A percentile compares a stretch with the other conserved stretches of the same genome.
These are phyloP conservation scores for Ulota crispa DNA, from an alignment of 225 moss, liverwort and hornwort species.

Conservation along the genomic window DNA sequence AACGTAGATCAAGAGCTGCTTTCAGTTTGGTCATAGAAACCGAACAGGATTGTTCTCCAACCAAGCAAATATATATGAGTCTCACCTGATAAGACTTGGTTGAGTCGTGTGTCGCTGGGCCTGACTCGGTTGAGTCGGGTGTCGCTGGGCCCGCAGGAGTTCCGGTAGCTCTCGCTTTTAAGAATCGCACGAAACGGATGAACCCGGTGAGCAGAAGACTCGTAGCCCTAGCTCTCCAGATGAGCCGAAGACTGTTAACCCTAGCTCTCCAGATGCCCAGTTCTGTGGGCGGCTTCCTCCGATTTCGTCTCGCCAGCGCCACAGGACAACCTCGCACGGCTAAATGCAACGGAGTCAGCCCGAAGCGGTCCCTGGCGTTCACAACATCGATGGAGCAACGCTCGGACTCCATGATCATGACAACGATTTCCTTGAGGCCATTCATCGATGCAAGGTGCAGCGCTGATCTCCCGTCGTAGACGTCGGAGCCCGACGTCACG, in stretches of 20 bases:
- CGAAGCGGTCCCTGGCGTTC: not conserved
- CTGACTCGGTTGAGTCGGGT: no score
- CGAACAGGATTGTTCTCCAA: not conserved
- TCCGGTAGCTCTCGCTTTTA: no score
- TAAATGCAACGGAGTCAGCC: not conserved
- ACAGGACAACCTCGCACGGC: not conserved
- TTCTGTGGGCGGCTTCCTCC: no score
- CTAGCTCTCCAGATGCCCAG: no score
- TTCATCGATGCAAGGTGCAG: not conserved
- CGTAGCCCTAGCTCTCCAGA: no score
- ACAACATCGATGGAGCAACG: not conserved
- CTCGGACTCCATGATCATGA: not conserved
- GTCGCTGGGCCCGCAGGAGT: no score
- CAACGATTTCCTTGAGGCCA: not conserved
- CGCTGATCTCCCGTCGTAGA: not conserved
- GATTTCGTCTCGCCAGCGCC: no score
- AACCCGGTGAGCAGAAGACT: no score
- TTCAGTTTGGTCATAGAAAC: not conserved
- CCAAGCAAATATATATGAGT: not conserved
- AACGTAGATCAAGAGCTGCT: not conserved
- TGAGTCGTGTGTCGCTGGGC: no score
- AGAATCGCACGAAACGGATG: no score
- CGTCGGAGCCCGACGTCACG: not conserved
- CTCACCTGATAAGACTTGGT: not conserved
- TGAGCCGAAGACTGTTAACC: no score